Percentiles rank a stretch among this genome's conserved stretches.
These are phyloP conservation scores for Saxispiralis lemnorum DNA, from an alignment of 495 filamentous ascomycete genomes.

Conservation along the genomic window DNA sequence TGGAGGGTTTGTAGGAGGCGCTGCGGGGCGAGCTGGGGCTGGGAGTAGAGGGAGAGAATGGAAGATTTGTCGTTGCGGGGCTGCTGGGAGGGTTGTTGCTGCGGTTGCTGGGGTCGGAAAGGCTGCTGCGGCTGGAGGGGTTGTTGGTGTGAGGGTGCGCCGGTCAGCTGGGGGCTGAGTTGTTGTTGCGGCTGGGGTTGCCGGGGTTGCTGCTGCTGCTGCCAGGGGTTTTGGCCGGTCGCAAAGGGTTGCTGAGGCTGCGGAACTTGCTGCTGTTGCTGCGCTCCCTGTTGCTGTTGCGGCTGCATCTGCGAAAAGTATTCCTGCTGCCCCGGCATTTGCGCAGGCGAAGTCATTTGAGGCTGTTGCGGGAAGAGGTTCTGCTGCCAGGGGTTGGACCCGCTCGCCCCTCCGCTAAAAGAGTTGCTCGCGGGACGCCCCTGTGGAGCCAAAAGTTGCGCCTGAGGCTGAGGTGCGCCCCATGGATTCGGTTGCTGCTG, in stretches of 20 bases:
- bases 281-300: conserved; percentile 20
- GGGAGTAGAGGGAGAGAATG: conserved; percentile 76
- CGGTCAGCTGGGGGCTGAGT: neutral
- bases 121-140: neutral
- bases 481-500: conserved; percentile 11
- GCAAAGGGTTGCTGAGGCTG: conserved; percentile 1
- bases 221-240: conserved; percentile 2
- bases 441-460: neutral
- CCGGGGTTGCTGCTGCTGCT: conserved; percentile 19
- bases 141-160: neutral
- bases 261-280: conserved; percentile 19
- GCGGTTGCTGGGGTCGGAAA: conserved; percentile 8
- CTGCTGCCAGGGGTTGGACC: conserved; percentile 5
- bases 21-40: conserved; percentile 50
- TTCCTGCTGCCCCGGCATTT: conserved; percentile 1
- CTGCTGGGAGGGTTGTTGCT: neutral
- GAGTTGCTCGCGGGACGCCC: conserved; percentile 10
- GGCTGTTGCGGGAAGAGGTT: neutral
- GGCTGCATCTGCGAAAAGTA: conserved; percentile 1
- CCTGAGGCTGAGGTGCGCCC: neutral
- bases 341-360: neutral
- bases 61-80: conserved; percentile 52
- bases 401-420: conserved; percentile 3
- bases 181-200: conserved; percentile 2
- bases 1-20: conserved; percentile 16